Base-by-base conservation (phyloP, 2,329 filamentous ascomycete species). In the Trichoderma sp. region DNA sequence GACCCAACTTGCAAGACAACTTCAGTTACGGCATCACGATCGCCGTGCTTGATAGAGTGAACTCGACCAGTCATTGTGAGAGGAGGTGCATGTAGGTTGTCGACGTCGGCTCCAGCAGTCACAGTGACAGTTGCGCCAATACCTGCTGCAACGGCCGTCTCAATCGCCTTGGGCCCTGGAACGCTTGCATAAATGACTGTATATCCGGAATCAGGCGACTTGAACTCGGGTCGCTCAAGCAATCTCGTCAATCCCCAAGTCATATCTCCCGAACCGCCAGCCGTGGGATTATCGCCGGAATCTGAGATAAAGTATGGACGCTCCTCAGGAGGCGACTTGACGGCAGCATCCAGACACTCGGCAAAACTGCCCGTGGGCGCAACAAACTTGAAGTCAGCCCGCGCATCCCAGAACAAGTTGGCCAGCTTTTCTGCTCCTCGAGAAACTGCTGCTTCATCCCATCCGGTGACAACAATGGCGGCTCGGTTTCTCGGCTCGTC, bases 231-330 rank as follows among this genome's bases (percentile, higher is more conserved):
- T 4, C 85, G 81, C 18, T 76, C 78, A 9, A 88, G 80, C 18
- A 88, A 76, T 63, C 82, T 79, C 0, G 81, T 81, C 6, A 88
- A 75, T 0, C 84, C 83, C 85, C 86, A 88, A 0, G 86, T 87
- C 18, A 88, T 83, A 74, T 88, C 86, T 1, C 86, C 86, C 0
- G 86, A 85, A 0, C 86, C 86, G 6, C 86, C 86, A 1, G 86
- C 86, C 0, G 86, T 88, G 7, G 86, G 86, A 66, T 88, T 88
- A 71, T 88, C 86, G 0, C 86, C 86, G 1, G 86, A 87, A 76
- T 88, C 86, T 0, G 86, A 88, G 71, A 88, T 84, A 75, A 87
- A 88, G 73, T 82, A 88, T 0, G 86, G 86, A 8, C 81, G 81
- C 18, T 80, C 77, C 1, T 76, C 71, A 0, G 83, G 82, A 6